A percentile compares a stretch with the other conserved stretches of the same genome.
These are phyloP conservation scores for Mycena vitilis DNA, from an alignment of 768 basidiomycete genomes.

Conservation along the genomic window DNA sequence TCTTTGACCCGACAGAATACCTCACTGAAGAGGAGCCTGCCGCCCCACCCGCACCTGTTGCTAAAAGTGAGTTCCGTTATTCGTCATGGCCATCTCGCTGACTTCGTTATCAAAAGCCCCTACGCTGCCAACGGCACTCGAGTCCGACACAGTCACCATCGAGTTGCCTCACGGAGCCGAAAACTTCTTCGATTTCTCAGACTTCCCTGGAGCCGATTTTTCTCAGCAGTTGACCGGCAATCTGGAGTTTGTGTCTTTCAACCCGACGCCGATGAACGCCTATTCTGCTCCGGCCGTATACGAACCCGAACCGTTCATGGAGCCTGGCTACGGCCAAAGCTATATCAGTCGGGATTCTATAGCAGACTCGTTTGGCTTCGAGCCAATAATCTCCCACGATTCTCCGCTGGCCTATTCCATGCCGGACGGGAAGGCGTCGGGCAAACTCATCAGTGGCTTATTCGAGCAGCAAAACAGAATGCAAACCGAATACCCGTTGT, in stretches of 20 bases:
- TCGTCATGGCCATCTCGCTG: neutral
- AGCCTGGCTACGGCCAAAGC: neutral
- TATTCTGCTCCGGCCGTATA: constrained; percentile 7
- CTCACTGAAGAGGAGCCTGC: constrained; percentile 9
- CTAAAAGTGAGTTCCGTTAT: constrained; percentile 17
- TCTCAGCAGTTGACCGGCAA: neutral
- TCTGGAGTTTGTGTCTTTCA: neutral
- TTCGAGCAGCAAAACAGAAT: constrained; percentile 6
- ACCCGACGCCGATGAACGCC: neutral
- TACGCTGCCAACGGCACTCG: neutral
- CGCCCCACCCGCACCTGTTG: neutral
- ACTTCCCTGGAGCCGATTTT: constrained; percentile 2
- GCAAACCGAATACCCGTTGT: constrained; percentile 10
- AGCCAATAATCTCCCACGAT: neutral
- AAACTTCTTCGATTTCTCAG: constrained; percentile 10
- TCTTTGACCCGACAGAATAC: constrained; percentile 43
- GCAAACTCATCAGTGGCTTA: constrained; percentile 8
- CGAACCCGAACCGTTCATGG: constrained; percentile 10
- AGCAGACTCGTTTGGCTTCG: constrained; percentile 8
- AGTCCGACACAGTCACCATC: constrained; percentile 6
- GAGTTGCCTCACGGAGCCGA: neutral
- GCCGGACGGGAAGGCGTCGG: constrained; percentile 14
- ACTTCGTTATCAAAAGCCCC: neutral
- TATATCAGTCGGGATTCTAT: constrained; percentile 17
- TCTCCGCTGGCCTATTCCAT: constrained; percentile 8